Base-by-base conservation (phyloP, 345 rosid species). In the Sonneratia alba region DNA sequence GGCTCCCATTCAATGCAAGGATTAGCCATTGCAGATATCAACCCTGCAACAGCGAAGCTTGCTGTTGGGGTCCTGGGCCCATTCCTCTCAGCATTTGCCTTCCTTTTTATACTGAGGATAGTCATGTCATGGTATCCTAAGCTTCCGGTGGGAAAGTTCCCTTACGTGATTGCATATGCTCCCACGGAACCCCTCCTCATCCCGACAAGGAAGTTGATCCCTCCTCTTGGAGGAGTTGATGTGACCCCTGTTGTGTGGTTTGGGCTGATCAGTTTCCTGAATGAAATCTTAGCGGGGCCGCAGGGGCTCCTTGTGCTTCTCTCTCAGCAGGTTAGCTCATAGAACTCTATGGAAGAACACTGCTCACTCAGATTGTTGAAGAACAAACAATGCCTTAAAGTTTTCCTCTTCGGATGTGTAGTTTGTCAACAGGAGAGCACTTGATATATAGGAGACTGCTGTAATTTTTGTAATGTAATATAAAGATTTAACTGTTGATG, bases 51-150 rank as follows among this genome's bases (percentile, higher is more conserved):
- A 0, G 98, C 94, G 0, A 93, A 91, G 83, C 67, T 88, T 37
- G 88, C 88, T 3, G 84, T 91, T 18, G 81, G 90, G 22, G 73
- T 91, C 47, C 74, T 91, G 69, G 92, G 98, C 40, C 96, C 97
- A 0, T 75, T 85, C 24, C 85, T 89, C 73, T 88, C 97, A 1
- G 91, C 84, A 12, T 91, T 94, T 75, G 83, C 81, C 2, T 91
- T 90, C 83, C 80, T 91, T 0, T 94, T 94, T 40, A 81, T 94
- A 10, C 1, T 85, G 81, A 87, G 97, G 67, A 89, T 91, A 65
- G 78, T 94, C 18, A 94, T 94, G 98, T 91, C 97, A 47, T 94
- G 98, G 96, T 94, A 94, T 72, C 98, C 97, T 0, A 91, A 87
- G 78, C 90, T 94, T 73, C 98, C 97, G 0, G 93, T 87, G 11